Percentiles rank a stretch among this genome's conserved stretches.
Conservation (phyloP, 192 early-diverging fungal species). For the Backusella westeae region DNA sequence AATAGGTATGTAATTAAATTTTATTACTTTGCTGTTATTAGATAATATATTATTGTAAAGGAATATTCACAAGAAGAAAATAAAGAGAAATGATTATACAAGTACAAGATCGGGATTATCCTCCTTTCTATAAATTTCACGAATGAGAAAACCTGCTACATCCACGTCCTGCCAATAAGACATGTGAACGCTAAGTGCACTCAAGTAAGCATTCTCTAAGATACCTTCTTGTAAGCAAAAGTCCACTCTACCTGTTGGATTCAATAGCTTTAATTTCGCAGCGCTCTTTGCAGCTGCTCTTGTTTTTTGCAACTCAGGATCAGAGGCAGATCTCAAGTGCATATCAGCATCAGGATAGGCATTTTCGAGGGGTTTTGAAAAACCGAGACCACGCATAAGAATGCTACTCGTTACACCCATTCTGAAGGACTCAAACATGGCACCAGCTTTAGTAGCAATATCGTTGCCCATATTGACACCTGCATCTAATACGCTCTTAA, state of each 20-base stretch:
- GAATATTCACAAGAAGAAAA: not conserved
- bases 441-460: conserved; percentile 62
- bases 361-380: conserved; percentile 4
- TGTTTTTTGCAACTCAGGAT: not conserved
- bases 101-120: not conserved
- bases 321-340: not conserved
- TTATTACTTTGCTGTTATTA: not conserved
- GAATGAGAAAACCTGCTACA: conserved; percentile 32
- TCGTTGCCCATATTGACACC: conserved; percentile 66
- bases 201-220: conserved; percentile 45
- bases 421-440: conserved; percentile 60
- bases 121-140: conserved; percentile 20
- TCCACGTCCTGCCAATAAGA: conserved; percentile 36
- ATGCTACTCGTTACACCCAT: conserved; percentile 48
- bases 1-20: no score
- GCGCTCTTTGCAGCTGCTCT: conserved; percentile 29
- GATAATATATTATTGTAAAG: not conserved
- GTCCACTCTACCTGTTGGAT: conserved; percentile 49
- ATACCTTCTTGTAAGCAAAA: conserved; percentile 51
- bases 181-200: conserved; percentile 40
- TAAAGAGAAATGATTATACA: not conserved
- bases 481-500: conserved; percentile 65
- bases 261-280: conserved; percentile 41
- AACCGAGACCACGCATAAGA: conserved; percentile 46
- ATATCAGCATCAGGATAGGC: not conserved